A percentile compares a stretch with the other conserved stretches of the same genome.
Evolutionary conservation across 768 basidiomycete genomes (phyloP).

Genomic region (Kockovaella imperatae): DNA sequence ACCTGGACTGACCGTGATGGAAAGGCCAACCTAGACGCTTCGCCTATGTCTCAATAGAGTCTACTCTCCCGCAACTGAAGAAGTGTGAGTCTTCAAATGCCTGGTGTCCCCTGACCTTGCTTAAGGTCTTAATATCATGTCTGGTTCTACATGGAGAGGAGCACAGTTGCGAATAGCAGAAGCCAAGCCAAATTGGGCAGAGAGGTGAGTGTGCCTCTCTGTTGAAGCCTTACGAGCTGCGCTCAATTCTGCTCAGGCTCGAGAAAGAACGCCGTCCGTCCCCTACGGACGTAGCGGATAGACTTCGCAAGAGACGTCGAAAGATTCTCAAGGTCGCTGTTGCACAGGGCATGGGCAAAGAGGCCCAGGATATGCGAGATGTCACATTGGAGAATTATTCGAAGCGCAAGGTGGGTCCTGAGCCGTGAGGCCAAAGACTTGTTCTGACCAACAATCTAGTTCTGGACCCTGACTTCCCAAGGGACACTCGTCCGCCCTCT

Average conservation of each 20-base stretch:
- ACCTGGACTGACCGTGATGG: not conserved
- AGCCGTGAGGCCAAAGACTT: not conserved
- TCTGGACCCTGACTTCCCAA: constrained; percentile 18
- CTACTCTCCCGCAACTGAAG: constrained; percentile 28
- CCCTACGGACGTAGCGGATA: constrained; percentile 3
- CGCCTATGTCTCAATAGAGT: constrained; percentile 30
- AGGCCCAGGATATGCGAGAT: constrained; percentile 34
- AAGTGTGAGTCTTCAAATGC: constrained; percentile 18
- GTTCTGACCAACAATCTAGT: constrained; percentile 12
- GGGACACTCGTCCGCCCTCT: constrained; percentile 34
- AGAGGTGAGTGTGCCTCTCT: constrained; percentile 6
- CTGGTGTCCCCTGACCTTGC: not conserved
- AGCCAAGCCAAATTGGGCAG: constrained; percentile 28
- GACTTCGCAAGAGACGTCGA: constrained; percentile 21
- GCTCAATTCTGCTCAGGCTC: constrained; percentile 6
- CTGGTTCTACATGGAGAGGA: constrained; percentile 40
- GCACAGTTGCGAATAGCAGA: constrained; percentile 36
- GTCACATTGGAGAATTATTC: constrained; percentile 17
- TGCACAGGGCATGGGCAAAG: constrained; percentile 20
- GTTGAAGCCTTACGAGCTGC: not conserved
- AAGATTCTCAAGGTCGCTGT: constrained; percentile 17
- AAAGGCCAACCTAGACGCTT: constrained; percentile 33
- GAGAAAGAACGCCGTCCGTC: constrained; percentile 14
- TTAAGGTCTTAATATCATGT: constrained; percentile 39
- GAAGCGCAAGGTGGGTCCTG: constrained; percentile 10